A percentile compares a stretch with the other conserved stretches of the same genome.
phyloP scores from a whole-genome alignment of 495 filamentous ascomycete genomes.

The Penicillium lagena region DNA sequence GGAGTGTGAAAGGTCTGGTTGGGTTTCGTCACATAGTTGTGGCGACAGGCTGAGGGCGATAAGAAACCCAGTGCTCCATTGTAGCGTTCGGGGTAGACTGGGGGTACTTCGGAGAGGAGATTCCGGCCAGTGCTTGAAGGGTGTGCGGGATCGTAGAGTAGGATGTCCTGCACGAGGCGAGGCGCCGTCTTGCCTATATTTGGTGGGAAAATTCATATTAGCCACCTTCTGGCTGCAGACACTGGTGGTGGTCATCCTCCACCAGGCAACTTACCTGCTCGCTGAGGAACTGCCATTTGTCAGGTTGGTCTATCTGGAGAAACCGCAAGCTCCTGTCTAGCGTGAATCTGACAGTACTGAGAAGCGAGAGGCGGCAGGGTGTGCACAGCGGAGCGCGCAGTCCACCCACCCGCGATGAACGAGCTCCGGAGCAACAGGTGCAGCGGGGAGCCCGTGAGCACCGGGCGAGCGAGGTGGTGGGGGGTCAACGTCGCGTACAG shows the following conservation, averaged over 20 bases:
- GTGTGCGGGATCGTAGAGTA: slow-evolving; percentile 48
- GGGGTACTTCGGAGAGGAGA: slow-evolving; percentile 46
- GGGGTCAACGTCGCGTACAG: no score
- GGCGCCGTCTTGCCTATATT: slow-evolving; percentile 55
- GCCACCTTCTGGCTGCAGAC: no score
- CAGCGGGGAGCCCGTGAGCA: slow-evolving; percentile 23
- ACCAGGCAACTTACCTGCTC: slow-evolving; percentile 23
- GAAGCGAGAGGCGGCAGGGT: no score
- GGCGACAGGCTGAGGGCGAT: slow-evolving; percentile 44
- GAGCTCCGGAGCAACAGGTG: slow-evolving; percentile 5
- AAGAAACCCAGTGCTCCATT: slow-evolving; percentile 24
- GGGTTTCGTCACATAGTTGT: slow-evolving; percentile 47
- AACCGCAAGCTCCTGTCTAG: no score
- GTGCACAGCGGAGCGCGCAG: no score
- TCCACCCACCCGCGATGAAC: background rate
- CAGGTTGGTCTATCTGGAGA: slow-evolving; percentile 4
- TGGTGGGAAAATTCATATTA: no score
- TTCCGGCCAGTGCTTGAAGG: slow-evolving; percentile 42
- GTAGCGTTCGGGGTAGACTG: slow-evolving; percentile 28
- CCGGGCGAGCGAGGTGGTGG: slow-evolving; percentile 2
- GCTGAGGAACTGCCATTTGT: slow-evolving; percentile 29
- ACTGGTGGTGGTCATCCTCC: background rate
- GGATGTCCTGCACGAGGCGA: slow-evolving; percentile 51
- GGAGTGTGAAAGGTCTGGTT: slow-evolving; percentile 43
- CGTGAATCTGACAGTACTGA: no score